Evolutionary conservation across 78 protist species (phyloP).

Genomic region (Protostelium mycophagum): DNA sequence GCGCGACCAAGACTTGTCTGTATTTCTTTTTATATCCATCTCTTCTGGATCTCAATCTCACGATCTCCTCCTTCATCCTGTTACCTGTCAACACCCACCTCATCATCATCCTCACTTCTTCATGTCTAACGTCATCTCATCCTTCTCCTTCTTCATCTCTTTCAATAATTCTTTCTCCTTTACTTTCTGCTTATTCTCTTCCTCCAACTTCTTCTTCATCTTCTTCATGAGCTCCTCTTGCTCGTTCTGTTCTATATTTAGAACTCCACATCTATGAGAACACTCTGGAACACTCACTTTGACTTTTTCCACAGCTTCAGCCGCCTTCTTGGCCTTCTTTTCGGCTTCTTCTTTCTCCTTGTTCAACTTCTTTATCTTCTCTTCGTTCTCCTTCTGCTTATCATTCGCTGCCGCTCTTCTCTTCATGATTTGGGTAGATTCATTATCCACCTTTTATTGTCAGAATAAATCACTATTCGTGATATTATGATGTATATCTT

Average conservation of each 20-base stretch:
- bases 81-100: not conserved
- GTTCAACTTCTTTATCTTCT: not conserved
- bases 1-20: not conserved
- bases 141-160: not conserved
- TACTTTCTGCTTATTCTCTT: not conserved
- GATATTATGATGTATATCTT: not conserved
- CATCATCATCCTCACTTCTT: not conserved
- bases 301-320: not conserved
- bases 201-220: not conserved
- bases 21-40: not conserved
- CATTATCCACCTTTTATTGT: not conserved
- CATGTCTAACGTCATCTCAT: not conserved
- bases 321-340: not conserved
- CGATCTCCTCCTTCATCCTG: not conserved
- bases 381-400: not conserved
- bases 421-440: not conserved
- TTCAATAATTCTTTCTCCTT: not conserved
- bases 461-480: too few relatives aligned
- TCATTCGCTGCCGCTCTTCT: not conserved
- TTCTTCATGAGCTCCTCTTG: not conserved
- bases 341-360: not conserved
- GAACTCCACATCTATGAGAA: too few relatives aligned
- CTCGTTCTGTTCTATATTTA: not conserved
- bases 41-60: not conserved
- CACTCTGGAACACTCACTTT: not conserved